Conservation (phyloP, 192 early-diverging fungal species). For the Jimgerdemannia flammicorona region DNA sequence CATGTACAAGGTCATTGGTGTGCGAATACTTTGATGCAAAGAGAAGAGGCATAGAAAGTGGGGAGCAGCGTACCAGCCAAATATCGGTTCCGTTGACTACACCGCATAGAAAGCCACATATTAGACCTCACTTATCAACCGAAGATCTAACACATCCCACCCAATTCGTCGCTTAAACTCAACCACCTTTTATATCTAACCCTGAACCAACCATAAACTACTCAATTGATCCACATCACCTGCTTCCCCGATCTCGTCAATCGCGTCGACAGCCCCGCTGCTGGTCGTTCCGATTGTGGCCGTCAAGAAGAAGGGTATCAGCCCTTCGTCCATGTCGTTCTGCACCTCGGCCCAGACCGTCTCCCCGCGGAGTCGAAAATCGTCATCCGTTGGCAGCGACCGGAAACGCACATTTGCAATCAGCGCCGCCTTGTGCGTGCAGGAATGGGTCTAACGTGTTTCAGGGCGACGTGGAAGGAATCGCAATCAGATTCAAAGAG, state of each 20-base stretch:
- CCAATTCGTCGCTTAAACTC: too few species aligned
- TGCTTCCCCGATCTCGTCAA: constrained; percentile 43
- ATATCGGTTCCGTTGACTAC: constrained; percentile 27
- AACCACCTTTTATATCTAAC: too few species aligned
- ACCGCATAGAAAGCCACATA: not conserved
- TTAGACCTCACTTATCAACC: not conserved
- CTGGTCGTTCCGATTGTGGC: constrained; percentile 65
- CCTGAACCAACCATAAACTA: too few species aligned
- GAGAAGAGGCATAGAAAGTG: not conserved
- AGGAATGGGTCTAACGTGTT: constrained; percentile 44
- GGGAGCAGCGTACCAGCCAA: constrained; percentile 32
- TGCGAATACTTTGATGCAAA: too few species aligned
- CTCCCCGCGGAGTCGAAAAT: constrained; percentile 32
- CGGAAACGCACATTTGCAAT: constrained; percentile 34
- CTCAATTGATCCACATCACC: not conserved
- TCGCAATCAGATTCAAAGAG: not conserved
- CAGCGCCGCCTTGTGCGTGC: constrained; percentile 48
- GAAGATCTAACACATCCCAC: too few species aligned
- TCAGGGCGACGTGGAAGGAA: constrained; percentile 2
- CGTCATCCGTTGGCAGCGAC: constrained; percentile 33
- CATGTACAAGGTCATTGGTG: too few species aligned
- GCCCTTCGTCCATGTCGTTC: constrained; percentile 41
- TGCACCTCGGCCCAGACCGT: constrained; percentile 43
- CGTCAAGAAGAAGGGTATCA: constrained; percentile 61
- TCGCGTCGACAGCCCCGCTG: constrained; percentile 48